These are phyloP conservation scores for Terfezia claveryi DNA, from an alignment of 495 filamentous ascomycete species.

Conservation along the genomic window DNA sequence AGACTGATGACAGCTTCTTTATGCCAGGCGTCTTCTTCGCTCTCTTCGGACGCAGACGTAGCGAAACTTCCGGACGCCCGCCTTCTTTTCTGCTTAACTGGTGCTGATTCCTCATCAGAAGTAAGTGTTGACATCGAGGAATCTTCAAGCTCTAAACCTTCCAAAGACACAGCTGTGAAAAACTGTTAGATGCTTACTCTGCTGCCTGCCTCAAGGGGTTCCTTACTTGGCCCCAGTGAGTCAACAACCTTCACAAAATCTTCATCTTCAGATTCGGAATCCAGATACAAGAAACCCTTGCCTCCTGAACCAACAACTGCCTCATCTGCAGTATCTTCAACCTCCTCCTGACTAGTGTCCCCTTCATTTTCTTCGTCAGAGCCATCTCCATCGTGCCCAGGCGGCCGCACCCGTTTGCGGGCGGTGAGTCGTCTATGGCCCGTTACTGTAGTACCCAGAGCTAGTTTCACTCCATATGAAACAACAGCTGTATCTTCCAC, in stretches of 20 bases:
- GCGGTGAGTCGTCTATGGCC: conserved; percentile 34
- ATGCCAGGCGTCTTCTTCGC: conserved; percentile 50
- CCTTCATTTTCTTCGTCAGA: conserved; percentile 32
- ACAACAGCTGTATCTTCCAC: conserved; percentile 54
- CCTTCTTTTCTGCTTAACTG: conserved; percentile 10
- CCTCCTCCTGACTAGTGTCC: conserved; percentile 31
- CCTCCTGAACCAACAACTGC: conserved; percentile 26
- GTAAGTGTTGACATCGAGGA: conserved; percentile 61
- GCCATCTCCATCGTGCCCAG: conserved; percentile 37
- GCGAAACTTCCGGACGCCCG: conserved; percentile 1
- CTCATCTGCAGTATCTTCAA: conserved; percentile 22
- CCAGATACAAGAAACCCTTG: conserved; percentile 27
- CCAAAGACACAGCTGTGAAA: conserved; percentile 17
- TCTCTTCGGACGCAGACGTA: conserved; percentile 31
- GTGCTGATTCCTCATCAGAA: conserved; percentile 19
- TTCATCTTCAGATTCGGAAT: conserved; percentile 28
- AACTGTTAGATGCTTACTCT: background rate
- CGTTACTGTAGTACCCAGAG: conserved; percentile 30
- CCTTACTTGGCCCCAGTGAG: conserved; percentile 32
- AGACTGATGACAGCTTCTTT: conserved; percentile 67
- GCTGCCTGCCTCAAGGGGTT: conserved; percentile 1
- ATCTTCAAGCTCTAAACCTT: conserved; percentile 42
- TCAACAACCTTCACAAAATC: conserved; percentile 28
- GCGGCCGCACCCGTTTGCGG: conserved; percentile 27
- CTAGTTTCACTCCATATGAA: conserved; percentile 54